Evolutionary conservation across 2,329 filamentous ascomycete species (phyloP).

Genomic region (Calonectria leucothoes): DNA sequence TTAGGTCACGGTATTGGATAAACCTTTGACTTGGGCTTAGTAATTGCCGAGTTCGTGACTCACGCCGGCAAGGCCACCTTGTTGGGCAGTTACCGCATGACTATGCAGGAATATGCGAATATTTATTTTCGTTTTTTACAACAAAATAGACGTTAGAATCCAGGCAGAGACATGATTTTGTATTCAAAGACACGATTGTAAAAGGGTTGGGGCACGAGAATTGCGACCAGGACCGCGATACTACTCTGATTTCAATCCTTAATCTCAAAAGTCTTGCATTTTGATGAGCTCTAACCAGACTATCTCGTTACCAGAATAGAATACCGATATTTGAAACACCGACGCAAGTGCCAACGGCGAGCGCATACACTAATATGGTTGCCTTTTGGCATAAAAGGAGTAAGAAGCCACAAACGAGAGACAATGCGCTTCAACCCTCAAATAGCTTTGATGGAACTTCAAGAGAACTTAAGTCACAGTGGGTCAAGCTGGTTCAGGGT

Average conservation of each 20-base stretch:
- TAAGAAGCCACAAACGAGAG: background rate
- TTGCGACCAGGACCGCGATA: background rate
- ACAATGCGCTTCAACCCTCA: too few species aligned
- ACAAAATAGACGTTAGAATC: background rate
- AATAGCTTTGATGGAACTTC: background rate
- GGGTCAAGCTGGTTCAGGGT: background rate
- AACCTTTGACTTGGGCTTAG: background rate
- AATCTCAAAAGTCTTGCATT: background rate
- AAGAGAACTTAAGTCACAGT: background rate
- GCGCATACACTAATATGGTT: background rate
- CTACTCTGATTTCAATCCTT: background rate
- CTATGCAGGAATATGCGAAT: too few species aligned
- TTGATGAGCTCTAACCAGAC: background rate
- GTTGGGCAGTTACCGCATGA: too few species aligned
- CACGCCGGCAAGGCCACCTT: background rate
- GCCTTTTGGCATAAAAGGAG: background rate
- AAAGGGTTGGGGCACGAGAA: background rate
- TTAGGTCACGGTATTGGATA: accelerated
- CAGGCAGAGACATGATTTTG: background rate
- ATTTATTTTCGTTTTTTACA: background rate
- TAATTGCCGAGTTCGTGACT: background rate
- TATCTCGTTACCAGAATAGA: background rate
- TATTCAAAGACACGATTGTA: background rate
- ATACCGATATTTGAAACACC: background rate
- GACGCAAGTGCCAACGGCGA: background rate